phyloP scores from a whole-genome alignment of 2,329 filamentous ascomycete species.

The Paracoccidioides brasiliensis region DNA sequence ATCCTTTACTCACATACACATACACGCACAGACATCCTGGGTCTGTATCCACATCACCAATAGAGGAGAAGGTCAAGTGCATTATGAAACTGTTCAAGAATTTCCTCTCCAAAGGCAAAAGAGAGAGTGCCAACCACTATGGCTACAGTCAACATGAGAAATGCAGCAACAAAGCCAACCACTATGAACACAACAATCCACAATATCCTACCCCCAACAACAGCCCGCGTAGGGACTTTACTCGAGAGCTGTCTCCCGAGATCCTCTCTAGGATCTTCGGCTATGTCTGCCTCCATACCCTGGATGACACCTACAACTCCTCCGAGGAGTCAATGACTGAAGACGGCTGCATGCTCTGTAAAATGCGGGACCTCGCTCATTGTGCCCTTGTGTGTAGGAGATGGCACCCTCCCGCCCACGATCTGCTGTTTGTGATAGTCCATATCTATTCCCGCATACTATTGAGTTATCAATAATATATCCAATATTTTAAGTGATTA shows the following conservation, averaged over 20 bases:
- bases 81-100: constrained; percentile 16
- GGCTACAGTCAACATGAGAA: constrained; percentile 2
- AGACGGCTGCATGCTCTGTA: constrained; percentile 83
- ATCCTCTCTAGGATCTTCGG: constrained; percentile 66
- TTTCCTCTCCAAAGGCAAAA: constrained; percentile 12
- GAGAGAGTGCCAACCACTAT: constrained; percentile 10
- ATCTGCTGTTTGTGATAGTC: constrained; percentile 46
- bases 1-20: no score
- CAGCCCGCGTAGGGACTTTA: constrained; percentile 19
- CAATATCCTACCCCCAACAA: background rate
- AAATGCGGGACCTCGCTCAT: constrained; percentile 74
- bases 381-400: constrained; percentile 60
- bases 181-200: background rate
- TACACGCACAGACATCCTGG: no score
- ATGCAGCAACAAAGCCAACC: background rate
- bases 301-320: constrained; percentile 64
- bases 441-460: background rate
- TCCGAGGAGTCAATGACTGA: constrained; percentile 69
- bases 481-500: no score
- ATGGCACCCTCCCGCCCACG: constrained; percentile 52
- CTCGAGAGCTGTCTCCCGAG: constrained; percentile 49
- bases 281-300: constrained; percentile 69
- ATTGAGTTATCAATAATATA: background rate
- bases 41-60: no score
- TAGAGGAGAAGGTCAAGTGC: background rate